Evolutionary conservation across 2,329 filamentous ascomycete genomes (phyloP).

Genomic region (Neopestalotiopsis sp.): DNA sequence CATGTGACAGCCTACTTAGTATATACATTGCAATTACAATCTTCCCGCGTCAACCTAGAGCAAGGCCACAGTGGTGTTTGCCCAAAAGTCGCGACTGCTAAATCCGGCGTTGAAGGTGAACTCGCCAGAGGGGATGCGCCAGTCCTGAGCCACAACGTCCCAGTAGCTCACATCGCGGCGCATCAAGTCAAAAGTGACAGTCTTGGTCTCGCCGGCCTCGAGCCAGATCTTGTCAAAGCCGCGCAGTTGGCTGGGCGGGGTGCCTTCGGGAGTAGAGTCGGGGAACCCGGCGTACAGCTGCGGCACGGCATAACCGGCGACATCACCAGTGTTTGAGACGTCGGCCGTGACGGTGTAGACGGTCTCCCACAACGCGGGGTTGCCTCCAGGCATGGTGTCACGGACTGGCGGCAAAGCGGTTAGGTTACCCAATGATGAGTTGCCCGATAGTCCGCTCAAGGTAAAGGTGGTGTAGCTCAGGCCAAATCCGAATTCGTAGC

Average conservation of each 20-base stretch:
- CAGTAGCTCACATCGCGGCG: constrained; percentile 87
- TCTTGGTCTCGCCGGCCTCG: constrained; percentile 66
- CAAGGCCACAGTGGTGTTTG: constrained; percentile 16
- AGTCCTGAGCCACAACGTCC: constrained; percentile 78
- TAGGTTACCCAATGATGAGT: not conserved
- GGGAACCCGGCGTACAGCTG: constrained; percentile 54
- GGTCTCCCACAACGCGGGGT: constrained; percentile 69
- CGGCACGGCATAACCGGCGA: constrained; percentile 71
- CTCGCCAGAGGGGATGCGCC: constrained; percentile 47
- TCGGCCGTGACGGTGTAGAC: constrained; percentile 69
- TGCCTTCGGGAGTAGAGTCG: constrained; percentile 12
- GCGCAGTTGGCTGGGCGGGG: constrained; percentile 75
- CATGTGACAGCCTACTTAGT: not conserved
- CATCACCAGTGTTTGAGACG: constrained; percentile 71
- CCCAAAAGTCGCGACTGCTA: constrained; percentile 26
- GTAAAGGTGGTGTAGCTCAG: constrained; percentile 64
- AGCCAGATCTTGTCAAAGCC: constrained; percentile 82
- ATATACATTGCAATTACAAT: not conserved
- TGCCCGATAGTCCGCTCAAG: constrained; percentile 37
- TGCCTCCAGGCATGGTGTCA: constrained; percentile 63
- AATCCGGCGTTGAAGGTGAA: constrained; percentile 26
- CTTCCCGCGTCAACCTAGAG: constrained; percentile 7
- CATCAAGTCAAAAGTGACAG: constrained; percentile 73
- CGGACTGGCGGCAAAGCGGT: constrained; percentile 7
- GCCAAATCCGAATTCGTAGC: constrained; percentile 70